These are phyloP conservation scores for Fomitopsis betulina DNA, from an alignment of 1,284 basidiomycete species.

Conservation along the genomic window DNA sequence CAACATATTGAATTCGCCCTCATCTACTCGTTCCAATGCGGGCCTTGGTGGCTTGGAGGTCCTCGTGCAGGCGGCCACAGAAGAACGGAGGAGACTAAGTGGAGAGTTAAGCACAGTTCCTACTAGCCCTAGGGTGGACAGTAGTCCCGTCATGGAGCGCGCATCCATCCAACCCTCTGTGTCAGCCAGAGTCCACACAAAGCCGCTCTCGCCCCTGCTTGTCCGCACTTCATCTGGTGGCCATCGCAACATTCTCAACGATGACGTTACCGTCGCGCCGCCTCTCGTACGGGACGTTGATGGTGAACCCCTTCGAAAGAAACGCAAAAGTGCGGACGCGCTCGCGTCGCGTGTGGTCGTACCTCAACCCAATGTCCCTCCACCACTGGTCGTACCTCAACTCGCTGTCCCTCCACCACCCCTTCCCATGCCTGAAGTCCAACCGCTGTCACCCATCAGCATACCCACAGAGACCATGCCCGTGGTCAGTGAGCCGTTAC, in stretches of 20 bases:
- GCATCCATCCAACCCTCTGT: neutral
- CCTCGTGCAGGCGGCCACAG: slow-evolving; percentile 50
- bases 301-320: slow-evolving; percentile 7
- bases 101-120: slow-evolving; percentile 20
- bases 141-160: slow-evolving; percentile 10
- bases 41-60: slow-evolving; percentile 43
- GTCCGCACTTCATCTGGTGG: neutral
- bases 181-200: neutral
- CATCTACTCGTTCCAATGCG: slow-evolving; percentile 18
- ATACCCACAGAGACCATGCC: neutral
- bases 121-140: slow-evolving; percentile 4
- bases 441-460: neutral
- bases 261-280: neutral
- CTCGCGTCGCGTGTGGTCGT: neutral
- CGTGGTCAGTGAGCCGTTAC: neutral
- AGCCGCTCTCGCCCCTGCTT: slow-evolving; percentile 1
- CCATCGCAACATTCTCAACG: neutral
- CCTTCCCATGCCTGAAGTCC: neutral
- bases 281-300: neutral
- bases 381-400: neutral
- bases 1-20: slow-evolving; percentile 20
- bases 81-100: slow-evolving; percentile 43
- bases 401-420: neutral
- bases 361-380: neutral
- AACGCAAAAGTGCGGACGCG: slow-evolving; percentile 2